Conservation (phyloP, 148 eudicot genomes). For the Heliamphora exappendiculata region DNA sequence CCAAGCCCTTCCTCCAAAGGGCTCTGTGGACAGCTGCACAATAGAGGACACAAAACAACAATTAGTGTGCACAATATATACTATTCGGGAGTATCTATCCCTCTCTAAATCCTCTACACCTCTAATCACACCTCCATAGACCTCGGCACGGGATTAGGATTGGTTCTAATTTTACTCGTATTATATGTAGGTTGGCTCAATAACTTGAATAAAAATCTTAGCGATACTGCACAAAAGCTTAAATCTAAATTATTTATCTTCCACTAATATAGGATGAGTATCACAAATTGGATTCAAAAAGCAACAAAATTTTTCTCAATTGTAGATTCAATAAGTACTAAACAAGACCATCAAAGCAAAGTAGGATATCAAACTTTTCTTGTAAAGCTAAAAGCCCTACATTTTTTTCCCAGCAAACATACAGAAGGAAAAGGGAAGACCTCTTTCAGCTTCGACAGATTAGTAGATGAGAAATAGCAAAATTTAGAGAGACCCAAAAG, state of each 20-base stretch:
- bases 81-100: too few relatives aligned
- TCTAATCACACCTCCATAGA: too few relatives aligned
- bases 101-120: too few relatives aligned
- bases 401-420: neutral
- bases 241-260: neutral
- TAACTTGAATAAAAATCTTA: too few relatives aligned
- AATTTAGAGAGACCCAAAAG: neutral
- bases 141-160: too few relatives aligned
- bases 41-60: too few relatives aligned
- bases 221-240: neutral
- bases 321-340: neutral
- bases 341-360: neutral
- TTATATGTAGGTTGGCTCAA: neutral
- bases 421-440: neutral
- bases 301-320: neutral
- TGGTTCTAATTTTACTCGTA: too few relatives aligned
- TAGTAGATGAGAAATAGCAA: neutral
- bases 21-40: too few relatives aligned
- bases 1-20: too few relatives aligned
- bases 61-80: too few relatives aligned
- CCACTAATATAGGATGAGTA: too few relatives aligned
- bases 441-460: slow-evolving; percentile 1
- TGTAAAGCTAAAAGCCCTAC: neutral
- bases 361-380: neutral
- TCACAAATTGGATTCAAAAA: neutral